Evolutionary conservation across 164 flowering plant species (phyloP).

Genomic region (Protea cynaroides): DNA sequence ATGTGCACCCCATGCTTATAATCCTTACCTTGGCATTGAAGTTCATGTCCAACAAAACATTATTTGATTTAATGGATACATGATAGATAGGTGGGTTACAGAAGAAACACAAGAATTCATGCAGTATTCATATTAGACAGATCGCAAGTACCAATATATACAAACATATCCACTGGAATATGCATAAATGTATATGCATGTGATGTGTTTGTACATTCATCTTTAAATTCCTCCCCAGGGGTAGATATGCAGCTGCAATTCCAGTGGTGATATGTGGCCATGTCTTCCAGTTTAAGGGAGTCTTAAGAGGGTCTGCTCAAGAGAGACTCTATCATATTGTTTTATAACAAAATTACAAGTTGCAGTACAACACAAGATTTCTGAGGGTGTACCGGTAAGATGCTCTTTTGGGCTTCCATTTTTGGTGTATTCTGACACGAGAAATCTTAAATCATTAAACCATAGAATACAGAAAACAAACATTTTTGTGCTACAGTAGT

Average conservation of each 20-base stretch:
- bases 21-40: too few relatives aligned
- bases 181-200: neutral
- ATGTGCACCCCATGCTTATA: too few relatives aligned
- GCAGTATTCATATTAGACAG: too few relatives aligned
- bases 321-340: constrained; percentile 6
- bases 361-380: constrained; percentile 1
- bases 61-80: too few relatives aligned
- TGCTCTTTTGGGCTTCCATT: constrained; percentile 77
- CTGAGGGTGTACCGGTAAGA: constrained; percentile 53
- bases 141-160: too few relatives aligned
- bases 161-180: too few relatives aligned
- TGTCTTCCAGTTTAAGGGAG: constrained; percentile 82
- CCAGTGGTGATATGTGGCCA: constrained; percentile 67
- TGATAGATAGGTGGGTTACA: too few relatives aligned
- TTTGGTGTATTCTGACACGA: constrained; percentile 63
- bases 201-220: neutral
- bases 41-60: too few relatives aligned
- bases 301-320: constrained; percentile 72
- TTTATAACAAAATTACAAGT: neutral
- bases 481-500: neutral
- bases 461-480: neutral
- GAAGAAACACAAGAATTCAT: too few relatives aligned
- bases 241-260: constrained; percentile 60
- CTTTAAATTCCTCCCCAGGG: neutral
- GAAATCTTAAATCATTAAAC: constrained; percentile 42